These are phyloP conservation scores for Cocos nucifera DNA, from an alignment of 176 grass and related monocot genomes.

Conservation along the genomic window DNA sequence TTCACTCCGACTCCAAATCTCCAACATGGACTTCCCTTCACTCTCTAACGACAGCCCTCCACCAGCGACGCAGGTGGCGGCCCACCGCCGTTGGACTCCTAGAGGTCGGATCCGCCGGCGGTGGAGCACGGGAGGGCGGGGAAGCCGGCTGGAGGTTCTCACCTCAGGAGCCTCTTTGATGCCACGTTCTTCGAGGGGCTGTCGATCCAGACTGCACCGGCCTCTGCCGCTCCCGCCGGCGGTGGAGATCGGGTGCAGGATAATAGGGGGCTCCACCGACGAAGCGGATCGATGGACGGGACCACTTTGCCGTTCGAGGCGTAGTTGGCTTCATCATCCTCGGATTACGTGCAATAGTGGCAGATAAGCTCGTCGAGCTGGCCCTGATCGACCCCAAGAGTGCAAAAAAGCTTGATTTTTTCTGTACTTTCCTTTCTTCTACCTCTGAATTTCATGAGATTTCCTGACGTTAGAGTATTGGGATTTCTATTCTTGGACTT, in stretches of 20 bases:
- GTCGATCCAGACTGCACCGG: slow-evolving; percentile 31
- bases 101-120: background rate
- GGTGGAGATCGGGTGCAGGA: slow-evolving; percentile 15
- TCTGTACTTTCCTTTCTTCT: too few species aligned
- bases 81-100: slow-evolving; percentile 4
- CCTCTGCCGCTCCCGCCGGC: background rate
- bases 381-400: slow-evolving; percentile 72
- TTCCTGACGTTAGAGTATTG: too few species aligned
- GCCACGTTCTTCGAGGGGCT: slow-evolving; percentile 80
- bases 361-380: slow-evolving; percentile 66
- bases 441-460: too few species aligned
- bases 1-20: slow-evolving; percentile 75
- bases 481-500: too few species aligned
- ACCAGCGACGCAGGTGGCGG: slow-evolving; percentile 12
- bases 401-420: too few species aligned
- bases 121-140: slow-evolving; percentile 4
- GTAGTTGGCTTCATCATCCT: slow-evolving; percentile 34
- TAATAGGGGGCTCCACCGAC: slow-evolving; percentile 31
- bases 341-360: slow-evolving; percentile 73
- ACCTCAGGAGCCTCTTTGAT: slow-evolving; percentile 79
- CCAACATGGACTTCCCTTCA: slow-evolving; percentile 83
- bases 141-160: slow-evolving; percentile 23
- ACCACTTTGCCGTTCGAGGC: slow-evolving; percentile 56
- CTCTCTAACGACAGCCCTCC: slow-evolving; percentile 73
- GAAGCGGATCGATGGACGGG: slow-evolving; percentile 84